phyloP scores from a whole-genome alignment of 352 stramenopile genomes.

The Phytophthora multivora region DNA sequence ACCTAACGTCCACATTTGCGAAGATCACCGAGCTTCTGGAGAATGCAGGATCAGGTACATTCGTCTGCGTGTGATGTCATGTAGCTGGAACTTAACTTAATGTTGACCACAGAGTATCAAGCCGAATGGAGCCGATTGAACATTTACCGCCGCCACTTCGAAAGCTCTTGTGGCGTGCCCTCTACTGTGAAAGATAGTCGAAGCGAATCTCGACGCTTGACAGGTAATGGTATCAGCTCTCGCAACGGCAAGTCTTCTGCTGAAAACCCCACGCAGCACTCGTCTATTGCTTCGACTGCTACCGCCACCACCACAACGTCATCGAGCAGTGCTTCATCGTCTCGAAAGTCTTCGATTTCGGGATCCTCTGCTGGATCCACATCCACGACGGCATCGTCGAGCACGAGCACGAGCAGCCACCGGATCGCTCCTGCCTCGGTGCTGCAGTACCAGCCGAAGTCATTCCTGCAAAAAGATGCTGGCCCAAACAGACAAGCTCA shows the following conservation, averaged over 20 bases:
- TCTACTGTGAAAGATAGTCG: slow-evolving; percentile 53
- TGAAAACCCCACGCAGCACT: slow-evolving; percentile 25
- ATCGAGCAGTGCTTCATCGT: slow-evolving; percentile 12
- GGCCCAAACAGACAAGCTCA: slow-evolving; percentile 35
- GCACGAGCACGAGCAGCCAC: slow-evolving; percentile 7
- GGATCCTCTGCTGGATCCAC: slow-evolving; percentile 11
- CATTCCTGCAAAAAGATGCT: slow-evolving; percentile 62
- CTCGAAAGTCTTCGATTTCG: slow-evolving; percentile 21
- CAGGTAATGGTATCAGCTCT: slow-evolving; percentile 19
- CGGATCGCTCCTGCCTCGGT: slow-evolving; percentile 40
- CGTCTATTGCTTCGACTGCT: slow-evolving; percentile 26
- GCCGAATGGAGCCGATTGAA: slow-evolving; percentile 80
- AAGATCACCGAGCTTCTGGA: slow-evolving; percentile 74
- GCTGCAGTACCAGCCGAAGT: slow-evolving; percentile 79
- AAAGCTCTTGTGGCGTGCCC: slow-evolving; percentile 69
- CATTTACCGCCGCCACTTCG: slow-evolving; percentile 79
- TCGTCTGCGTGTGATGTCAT: neutral
- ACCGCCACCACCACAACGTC: slow-evolving; percentile 19
- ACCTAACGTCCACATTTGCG: slow-evolving; percentile 56
- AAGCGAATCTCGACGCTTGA: slow-evolving; percentile 18
- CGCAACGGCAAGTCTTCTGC: slow-evolving; percentile 12
- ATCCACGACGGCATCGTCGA: slow-evolving; percentile 22
- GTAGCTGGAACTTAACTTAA: slow-evolving; percentile 1
- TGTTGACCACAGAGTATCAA: slow-evolving; percentile 50
- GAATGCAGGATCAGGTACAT: slow-evolving; percentile 57